phyloP scores from a whole-genome alignment of 495 filamentous ascomycete genomes.

The Mycothermus thermophilus region DNA sequence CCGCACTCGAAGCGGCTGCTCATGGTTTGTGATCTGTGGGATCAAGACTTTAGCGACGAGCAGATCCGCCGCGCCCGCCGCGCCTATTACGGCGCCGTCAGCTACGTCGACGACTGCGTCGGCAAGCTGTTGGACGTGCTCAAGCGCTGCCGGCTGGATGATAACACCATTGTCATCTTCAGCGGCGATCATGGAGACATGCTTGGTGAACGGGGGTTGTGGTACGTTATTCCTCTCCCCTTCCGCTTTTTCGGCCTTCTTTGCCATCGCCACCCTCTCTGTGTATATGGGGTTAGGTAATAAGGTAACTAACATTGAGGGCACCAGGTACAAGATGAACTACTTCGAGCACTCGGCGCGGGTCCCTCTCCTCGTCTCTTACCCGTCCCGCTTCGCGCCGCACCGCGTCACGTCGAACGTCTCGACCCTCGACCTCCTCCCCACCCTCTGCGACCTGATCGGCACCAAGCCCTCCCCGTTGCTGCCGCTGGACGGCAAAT shows the following conservation, averaged over 20 bases:
- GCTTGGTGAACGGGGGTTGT: constrained; percentile 76
- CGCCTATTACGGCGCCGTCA: constrained; percentile 79
- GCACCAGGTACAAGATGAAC: constrained; percentile 67
- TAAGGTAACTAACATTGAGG: constrained; percentile 1
- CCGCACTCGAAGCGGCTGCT: constrained; percentile 67
- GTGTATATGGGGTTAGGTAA: too few species aligned
- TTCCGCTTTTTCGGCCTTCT: background rate
- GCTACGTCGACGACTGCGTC: constrained; percentile 78
- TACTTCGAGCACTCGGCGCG: constrained; percentile 77
- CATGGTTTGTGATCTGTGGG: constrained; percentile 68
- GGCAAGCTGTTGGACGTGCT: constrained; percentile 62
- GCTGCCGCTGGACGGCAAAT: constrained; percentile 65
- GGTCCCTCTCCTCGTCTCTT: constrained; percentile 65
- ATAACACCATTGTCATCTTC: constrained; percentile 77
- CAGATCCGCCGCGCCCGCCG: constrained; percentile 65
- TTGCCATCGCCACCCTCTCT: too few species aligned
- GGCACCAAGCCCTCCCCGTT: constrained; percentile 45
- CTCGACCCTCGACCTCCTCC: constrained; percentile 72
- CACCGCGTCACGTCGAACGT: constrained; percentile 61
- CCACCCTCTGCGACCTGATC: constrained; percentile 70
- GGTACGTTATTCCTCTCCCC: constrained; percentile 27
- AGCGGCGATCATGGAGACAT: constrained; percentile 86
- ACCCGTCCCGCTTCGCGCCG: constrained; percentile 53
- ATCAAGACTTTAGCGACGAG: constrained; percentile 61
- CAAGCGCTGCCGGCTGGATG: constrained; percentile 56